A percentile compares a stretch with the other conserved stretches of the same genome.
Conservation (phyloP, 139 green algal species). For the Micractinium sp. region DNA sequence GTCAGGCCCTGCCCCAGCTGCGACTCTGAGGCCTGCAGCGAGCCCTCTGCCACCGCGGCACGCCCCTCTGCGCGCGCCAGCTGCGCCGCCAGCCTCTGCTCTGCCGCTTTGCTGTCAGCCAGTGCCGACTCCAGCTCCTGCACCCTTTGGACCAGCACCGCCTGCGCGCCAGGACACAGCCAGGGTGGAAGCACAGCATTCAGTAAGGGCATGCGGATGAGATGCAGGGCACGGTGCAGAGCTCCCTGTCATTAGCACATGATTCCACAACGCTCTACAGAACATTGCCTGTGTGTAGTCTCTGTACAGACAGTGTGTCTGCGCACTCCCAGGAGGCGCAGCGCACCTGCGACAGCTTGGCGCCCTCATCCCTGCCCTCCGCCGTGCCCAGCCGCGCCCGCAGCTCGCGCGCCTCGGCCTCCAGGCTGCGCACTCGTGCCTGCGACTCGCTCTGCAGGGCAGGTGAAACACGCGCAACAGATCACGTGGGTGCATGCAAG, state of each 20-base stretch:
- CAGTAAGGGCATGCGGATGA: not conserved
- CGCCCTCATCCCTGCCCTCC: not conserved
- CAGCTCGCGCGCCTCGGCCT: constrained; percentile 3
- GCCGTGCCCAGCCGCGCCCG: not conserved
- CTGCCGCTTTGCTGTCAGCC: not conserved
- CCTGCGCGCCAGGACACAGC: not conserved
- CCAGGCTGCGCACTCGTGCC: not conserved
- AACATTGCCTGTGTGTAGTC: not conserved
- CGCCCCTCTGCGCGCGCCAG: constrained; percentile 25
- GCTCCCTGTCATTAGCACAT: no score
- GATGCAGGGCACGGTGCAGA: not conserved
- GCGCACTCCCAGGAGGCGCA: no score
- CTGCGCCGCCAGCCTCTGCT: constrained; percentile 20
- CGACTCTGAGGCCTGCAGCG: not conserved
- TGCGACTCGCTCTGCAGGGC: not conserved
- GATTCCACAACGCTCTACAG: not conserved
- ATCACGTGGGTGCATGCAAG: no score
- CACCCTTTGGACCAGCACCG: constrained; percentile 14
- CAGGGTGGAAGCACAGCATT: not conserved
- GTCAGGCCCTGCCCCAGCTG: not conserved
- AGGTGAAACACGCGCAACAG: no score
- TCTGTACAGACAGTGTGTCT: no score
- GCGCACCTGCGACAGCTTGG: not conserved
- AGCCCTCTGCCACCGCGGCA: constrained; percentile 23
- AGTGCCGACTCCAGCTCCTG: constrained; percentile 24